Evolutionary conservation across 2,329 filamentous ascomycete species (phyloP), one percentile per base, ranked within the genome.

Genomic region (Claviceps paspali): DNA sequence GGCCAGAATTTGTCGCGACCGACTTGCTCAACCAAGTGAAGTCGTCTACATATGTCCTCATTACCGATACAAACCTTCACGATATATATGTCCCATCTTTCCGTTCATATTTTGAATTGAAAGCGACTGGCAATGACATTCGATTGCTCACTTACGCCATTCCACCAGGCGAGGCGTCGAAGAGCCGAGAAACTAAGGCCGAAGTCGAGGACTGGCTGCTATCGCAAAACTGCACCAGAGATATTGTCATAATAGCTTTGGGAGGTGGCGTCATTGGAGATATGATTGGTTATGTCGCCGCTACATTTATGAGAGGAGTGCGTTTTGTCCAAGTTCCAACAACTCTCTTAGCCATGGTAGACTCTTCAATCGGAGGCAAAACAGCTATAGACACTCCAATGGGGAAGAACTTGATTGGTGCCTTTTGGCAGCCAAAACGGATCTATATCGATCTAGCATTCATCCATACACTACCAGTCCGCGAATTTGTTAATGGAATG

Each of bases 401-500:
- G 55, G 91, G 91, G 42, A 98, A 98, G 68, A 98, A 98, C 55
- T 63, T 98, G 43, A 78, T 98, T 39, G 91, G 91, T 4, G 78
- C 88, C 24, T 96, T 98, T 61, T 96, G 88, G 87, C 91, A 98
- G 56, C 91, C 91, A 4, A 72, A 81, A 51, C 78, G 85, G 44
- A 87, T 96, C 46, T 98, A 94, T 60, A 87, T 98, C 49, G 91
- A 98, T 57, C 67, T 96, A 43, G 72, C 78, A 39, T 96, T 98
- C 53, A 68, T 98, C 38, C 84, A 93, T 54, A 93, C 86, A 1
- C 67, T 98, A 15, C 87, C 88, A 1, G 78, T 80, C 45, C 73
- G 91, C 47, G 88, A 98, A 60, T 88, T 98, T 53, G 86, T 95
- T 60, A 98, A 98, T 56, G 91, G 91, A 43, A 95, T 98, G 88